phyloP scores from a whole-genome alignment of 139 green algal genomes.

The Gonium pectorale region DNA sequence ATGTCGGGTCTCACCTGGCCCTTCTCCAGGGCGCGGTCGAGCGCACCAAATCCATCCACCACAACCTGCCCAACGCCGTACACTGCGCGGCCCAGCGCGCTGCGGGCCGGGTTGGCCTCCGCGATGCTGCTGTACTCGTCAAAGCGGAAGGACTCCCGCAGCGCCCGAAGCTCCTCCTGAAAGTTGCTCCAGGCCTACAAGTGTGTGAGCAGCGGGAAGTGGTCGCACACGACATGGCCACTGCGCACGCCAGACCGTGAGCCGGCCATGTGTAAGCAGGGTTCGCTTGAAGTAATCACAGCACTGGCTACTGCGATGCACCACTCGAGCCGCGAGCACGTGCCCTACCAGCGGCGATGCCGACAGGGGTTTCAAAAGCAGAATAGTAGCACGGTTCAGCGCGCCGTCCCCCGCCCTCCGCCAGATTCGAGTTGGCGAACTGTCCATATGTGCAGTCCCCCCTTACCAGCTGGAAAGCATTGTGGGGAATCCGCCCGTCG shows the following conservation, averaged over 20 bases:
- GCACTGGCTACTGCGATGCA: too few relatives aligned
- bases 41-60: conserved; percentile 11
- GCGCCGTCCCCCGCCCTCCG: too few relatives aligned
- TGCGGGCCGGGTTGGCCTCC: conserved; percentile 44
- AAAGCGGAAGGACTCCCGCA: conserved; percentile 77
- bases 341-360: too few relatives aligned
- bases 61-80: conserved; percentile 19
- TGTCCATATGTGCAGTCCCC: background rate
- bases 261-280: too few relatives aligned
- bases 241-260: too few relatives aligned
- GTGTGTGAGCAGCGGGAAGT: background rate
- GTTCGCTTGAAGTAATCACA: too few relatives aligned
- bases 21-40: conserved; percentile 29
- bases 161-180: conserved; percentile 63
- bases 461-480: conserved; percentile 65
- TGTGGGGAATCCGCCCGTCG: conserved; percentile 76
- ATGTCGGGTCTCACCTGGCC: background rate
- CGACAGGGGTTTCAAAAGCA: too few relatives aligned
- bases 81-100: conserved; percentile 28
- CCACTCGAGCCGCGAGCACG: too few relatives aligned
- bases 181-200: conserved; percentile 38
- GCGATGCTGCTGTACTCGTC: conserved; percentile 74
- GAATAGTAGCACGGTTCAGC: too few relatives aligned
- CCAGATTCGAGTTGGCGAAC: too few relatives aligned
- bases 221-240: too few relatives aligned